Evolutionary conservation across 306 rosid species (phyloP), one percentile per base, ranked within the genome.

Genomic region (Corylus heterophylla): DNA sequence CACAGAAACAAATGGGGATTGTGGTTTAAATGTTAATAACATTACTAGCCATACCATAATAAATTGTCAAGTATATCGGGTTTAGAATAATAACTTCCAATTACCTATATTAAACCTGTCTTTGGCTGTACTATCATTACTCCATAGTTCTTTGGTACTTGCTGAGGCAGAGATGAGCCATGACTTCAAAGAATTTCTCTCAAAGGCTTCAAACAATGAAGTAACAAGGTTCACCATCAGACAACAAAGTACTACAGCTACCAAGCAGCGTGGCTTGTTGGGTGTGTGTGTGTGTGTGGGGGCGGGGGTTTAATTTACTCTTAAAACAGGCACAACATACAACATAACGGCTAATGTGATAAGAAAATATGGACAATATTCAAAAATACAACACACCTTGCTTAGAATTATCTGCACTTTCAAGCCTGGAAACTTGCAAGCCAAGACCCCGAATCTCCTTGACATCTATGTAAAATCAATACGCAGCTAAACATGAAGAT

Each of bases 371-470:
- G 47, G 4, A 54, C 44, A 56, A 70, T 13, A 17, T 54, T 8
- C 7, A 35, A 56, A 17, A 29, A 69, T 16, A 44, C 13, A 51
- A 77, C 73, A 78, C 69, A 95, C 98, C 98, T 86, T 89, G 94
- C 86, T 87, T 92, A 49, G 87, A 87, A 76, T 87, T 75, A 73
- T 88, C 92, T 35, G 76, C 81, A 78, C 73, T 90, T 87, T 91
- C 96, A 83, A 95, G 96, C 81, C 88, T 95, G 75, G 97, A 89
- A 84, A 91, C 98, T 47, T 92, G 98, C 91, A 95, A 79, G 78
- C 98, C 98, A 86, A 95, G 79, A 76, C 98, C 98, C 62, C 98
- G 94, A 77, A 95, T 95, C 76, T 95, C 98, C 91, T 89, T 89
- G 72, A 91, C 94, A 88, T 92, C 98, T 92, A 78, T 35, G 68